These are phyloP conservation scores for Epichloe bromicola DNA, from an alignment of 2,329 filamentous ascomycete species.

Conservation along the genomic window DNA sequence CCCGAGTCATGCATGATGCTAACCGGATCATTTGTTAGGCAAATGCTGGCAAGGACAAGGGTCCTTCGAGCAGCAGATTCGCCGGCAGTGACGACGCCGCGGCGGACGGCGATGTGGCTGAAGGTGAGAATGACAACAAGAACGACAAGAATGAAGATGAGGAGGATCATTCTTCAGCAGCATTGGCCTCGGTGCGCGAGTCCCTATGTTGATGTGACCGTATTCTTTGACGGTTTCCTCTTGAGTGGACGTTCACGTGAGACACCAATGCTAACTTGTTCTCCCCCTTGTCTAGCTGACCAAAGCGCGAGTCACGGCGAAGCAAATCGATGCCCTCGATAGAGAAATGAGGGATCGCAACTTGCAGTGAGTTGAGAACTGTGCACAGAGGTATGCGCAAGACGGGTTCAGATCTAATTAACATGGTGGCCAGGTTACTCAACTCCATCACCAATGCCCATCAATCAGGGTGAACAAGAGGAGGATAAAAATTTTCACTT, in stretches of 20 bases:
- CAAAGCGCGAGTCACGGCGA: conserved; percentile 31
- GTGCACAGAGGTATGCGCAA: not conserved
- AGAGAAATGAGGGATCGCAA: conserved; percentile 44
- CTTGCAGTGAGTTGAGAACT: conserved; percentile 23
- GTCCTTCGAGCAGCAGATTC: conserved; percentile 41
- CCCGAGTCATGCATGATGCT: not conserved
- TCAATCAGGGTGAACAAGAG: conserved; percentile 5
- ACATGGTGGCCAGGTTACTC: conserved; percentile 8
- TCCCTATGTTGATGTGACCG: conserved; percentile 32
- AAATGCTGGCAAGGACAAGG: conserved; percentile 33
- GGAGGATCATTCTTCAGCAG: conserved; percentile 50
- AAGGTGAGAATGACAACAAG: conserved; percentile 43
- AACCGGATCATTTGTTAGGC: conserved; percentile 25
- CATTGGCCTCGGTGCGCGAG: conserved; percentile 53
- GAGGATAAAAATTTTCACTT: not conserved
- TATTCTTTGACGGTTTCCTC: conserved; percentile 12
- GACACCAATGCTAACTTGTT: conserved; percentile 9
- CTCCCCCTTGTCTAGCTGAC: conserved; percentile 22
- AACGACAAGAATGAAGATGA: conserved; percentile 35
- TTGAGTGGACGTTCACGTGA: not conserved
- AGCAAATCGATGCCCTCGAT: conserved; percentile 40
- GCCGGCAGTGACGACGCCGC: conserved; percentile 26
- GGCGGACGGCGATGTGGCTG: conserved; percentile 26
- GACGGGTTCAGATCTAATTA: not conserved
- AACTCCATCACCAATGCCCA: conserved; percentile 13